A percentile compares a stretch with the other conserved stretches of the same genome.
phyloP scores from a whole-genome alignment of 1,284 basidiomycete genomes.

The Sparassis latifolia region DNA sequence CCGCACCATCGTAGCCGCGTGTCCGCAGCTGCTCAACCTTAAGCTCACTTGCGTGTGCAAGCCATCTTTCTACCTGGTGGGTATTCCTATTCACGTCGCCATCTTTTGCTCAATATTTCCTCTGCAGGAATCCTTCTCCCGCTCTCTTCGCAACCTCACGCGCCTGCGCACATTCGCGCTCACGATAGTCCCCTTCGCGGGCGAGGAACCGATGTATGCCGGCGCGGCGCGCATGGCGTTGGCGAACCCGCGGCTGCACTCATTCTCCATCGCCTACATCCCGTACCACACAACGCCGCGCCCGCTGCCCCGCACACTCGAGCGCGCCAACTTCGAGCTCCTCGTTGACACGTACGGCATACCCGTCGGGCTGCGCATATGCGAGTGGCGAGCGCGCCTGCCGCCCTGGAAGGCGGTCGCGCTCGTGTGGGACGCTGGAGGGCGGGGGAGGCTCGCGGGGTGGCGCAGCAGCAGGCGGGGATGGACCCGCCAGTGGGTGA shows the following conservation, averaged over 20 bases:
- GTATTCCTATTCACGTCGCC: conserved; percentile 19
- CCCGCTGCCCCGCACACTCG: conserved; percentile 25
- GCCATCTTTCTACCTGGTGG: conserved; percentile 63
- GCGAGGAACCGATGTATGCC: conserved; percentile 49
- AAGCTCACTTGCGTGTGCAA: conserved; percentile 60
- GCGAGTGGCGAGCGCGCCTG: conserved; percentile 38
- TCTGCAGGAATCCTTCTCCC: conserved; percentile 29
- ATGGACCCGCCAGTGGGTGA: conserved; percentile 29
- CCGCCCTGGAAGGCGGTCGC: conserved; percentile 21
- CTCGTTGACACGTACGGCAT: conserved; percentile 36
- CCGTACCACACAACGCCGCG: conserved; percentile 33
- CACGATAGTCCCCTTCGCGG: conserved; percentile 58
- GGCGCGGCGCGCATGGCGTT: conserved; percentile 58
- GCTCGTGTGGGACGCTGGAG: conserved; percentile 15
- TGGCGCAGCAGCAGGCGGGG: conserved; percentile 5
- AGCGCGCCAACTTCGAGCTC: conserved; percentile 49
- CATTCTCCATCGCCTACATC: conserved; percentile 59
- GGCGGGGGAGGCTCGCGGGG: not conserved
- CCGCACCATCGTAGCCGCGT: conserved; percentile 54
- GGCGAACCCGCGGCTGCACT: conserved; percentile 53
- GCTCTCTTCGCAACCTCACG: conserved; percentile 43
- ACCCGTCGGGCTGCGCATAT: conserved; percentile 35
- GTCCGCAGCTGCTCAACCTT: conserved; percentile 54
- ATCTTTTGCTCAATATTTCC: not conserved
- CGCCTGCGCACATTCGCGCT: conserved; percentile 55